These are phyloP conservation scores for Adansonia gregorii DNA, from an alignment of 441 rosid species.

Conservation along the genomic window DNA sequence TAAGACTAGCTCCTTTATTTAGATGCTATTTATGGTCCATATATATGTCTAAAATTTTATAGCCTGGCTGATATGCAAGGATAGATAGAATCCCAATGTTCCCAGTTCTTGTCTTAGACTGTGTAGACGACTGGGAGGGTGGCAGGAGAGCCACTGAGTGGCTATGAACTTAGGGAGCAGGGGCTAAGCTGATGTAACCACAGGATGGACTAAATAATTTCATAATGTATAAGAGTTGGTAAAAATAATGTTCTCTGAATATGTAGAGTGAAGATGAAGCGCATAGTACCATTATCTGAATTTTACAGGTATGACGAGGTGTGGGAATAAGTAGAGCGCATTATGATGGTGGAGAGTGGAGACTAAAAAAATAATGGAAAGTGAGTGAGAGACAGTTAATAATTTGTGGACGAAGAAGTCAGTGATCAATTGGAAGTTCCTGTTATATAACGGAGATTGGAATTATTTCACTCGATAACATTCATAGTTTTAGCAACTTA, in stretches of 20 bases:
- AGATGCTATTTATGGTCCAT: neutral
- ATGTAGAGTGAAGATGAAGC: neutral
- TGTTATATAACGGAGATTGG: neutral
- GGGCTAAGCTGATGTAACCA: neutral
- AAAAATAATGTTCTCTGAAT: slow-evolving; percentile 8
- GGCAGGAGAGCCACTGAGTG: neutral
- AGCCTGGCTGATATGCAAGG: slow-evolving; percentile 3
- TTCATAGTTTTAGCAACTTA: neutral
- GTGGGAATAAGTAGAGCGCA: neutral
- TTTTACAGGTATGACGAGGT: neutral
- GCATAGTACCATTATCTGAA: neutral
- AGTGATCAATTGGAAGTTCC: neutral
- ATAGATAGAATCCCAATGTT: neutral
- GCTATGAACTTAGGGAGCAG: slow-evolving; percentile 1
- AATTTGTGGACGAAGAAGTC: neutral
- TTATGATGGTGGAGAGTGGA: slow-evolving; percentile 14
- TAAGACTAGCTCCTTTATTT: slow-evolving; percentile 6
- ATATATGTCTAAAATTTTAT: slow-evolving; percentile 15
- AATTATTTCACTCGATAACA: neutral
- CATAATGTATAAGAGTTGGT: slow-evolving; percentile 1
- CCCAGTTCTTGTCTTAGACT: neutral
- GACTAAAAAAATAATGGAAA: neutral
- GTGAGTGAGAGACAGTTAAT: neutral
- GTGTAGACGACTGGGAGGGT: neutral
- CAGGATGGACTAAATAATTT: neutral